Evolutionary conservation across 106 monocot species (phyloP), one percentile per base, ranked within the genome.

Genomic region (Chionographis japonica): DNA sequence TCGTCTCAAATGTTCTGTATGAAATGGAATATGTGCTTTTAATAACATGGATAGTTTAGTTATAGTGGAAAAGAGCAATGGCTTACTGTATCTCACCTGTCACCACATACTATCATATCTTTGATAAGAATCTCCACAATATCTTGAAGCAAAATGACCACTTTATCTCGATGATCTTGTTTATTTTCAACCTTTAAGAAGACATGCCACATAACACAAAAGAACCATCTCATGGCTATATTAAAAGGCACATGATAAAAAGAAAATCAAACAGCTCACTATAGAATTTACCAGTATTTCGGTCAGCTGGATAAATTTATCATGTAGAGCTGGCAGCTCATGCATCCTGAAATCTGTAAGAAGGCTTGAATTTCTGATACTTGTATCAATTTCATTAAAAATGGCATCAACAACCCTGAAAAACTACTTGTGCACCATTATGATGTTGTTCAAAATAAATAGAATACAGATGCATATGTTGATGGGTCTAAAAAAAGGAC

Each of bases 71-170:
- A 54, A 63, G 15, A 54, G 36, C 0, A 46, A 10, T 59, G 8
- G 51, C 27, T 60, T 37, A 4, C 10, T 18, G 10, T 49, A 41
- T 62, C 71, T 69, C 63, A 90, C 90, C 78, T 83, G 43, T 55
- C 50, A 58, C 77, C 68, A 72, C 83, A 57, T 56, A 67, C 51
- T 71, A 90, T 83, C 76, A 90, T 64, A 80, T 90, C 86, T 78
- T 80, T 83, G 51, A 73, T 66, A 40, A 83, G 36, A 77, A 90
- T 74, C 56, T 90, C 90, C 50, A 90, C 20, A 4, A 90, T 72
- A 86, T 86, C 90, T 86, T 90, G 90, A 49, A 90, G 77, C 56
- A 85, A 80, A 74, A 83, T 83, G 40, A 78, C 46, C 50, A 86
- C 74, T 56, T 68, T 75, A 69, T 83, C 73, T 66, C 68, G 61